Evolutionary conservation across 2,329 filamentous ascomycete genomes (phyloP).

Genomic region (Aspergillus sp.): DNA sequence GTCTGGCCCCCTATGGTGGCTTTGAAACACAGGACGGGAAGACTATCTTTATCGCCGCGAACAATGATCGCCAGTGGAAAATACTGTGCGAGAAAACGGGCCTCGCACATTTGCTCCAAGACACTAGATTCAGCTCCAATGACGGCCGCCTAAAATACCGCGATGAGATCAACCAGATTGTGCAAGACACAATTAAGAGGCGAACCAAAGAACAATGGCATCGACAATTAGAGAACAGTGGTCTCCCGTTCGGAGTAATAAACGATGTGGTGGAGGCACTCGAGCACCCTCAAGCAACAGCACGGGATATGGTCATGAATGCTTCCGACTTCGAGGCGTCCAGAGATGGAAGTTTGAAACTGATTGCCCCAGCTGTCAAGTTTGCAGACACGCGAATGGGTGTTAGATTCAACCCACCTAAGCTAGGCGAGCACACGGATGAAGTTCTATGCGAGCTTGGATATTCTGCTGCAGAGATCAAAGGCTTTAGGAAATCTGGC

Average conservation of each 20-base stretch:
- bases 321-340: not conserved
- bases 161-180: not conserved
- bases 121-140: not conserved
- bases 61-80: not conserved
- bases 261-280: not conserved
- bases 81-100: not conserved
- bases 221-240: not conserved
- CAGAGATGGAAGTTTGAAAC: not conserved
- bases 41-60: not conserved
- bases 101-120: not conserved
- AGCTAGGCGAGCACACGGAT: not conserved
- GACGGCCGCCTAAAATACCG: not conserved
- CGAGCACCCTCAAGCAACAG: not conserved
- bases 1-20: not conserved
- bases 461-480: not conserved
- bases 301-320: not conserved
- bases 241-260: not conserved
- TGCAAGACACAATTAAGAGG: not conserved
- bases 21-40: not conserved
- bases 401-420: not conserved
- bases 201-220: not conserved
- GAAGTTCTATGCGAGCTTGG: not conserved
- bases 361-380: not conserved
- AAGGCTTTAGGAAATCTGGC: not conserved
- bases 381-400: not conserved